Evolutionary conservation across 1,139 yeast genomes (phyloP), one percentile per base, ranked within the genome.

Genomic region (Lodderomyces margitis): DNA sequence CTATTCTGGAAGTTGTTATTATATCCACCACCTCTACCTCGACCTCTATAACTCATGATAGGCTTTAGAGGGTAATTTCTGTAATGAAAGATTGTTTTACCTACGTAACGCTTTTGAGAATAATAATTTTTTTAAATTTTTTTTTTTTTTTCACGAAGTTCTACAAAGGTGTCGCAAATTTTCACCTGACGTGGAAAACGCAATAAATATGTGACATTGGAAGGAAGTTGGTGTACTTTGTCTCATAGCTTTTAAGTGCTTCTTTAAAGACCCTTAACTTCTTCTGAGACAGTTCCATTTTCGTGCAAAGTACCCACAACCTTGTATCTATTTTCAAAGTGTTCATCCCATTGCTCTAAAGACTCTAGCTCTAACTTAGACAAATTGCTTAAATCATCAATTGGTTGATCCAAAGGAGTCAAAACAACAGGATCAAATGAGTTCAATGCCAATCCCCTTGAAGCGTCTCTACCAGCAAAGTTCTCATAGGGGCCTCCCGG

Each of bases 391-490:
- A 92, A 70, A 11, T 65, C 64, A 57, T 92, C 98, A 50, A 92
- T 76, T 10, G 95, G 94, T 48, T 80, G 68, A 46, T 78, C 82
- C 58, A 83, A 67, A 11, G 78, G 72, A 36, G 76, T 80, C 35
- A 85, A 69, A 43, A 74, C 68, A 2, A 64, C 75, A 28, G 72
- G 59, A 40, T 92, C 98, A 65, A 92, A 92, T 25, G 96, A 86
- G 62, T 91, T 92, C 56, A 79, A 72, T 1, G 98, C 97, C 48
- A 92, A 75, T 0, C 98, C 98, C 50, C 98, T 71, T 2, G 95
- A 85, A 2, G 98, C 98, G 64, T 92, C 98, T 52, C 88, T 84
- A 3, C 98, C 98, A 1, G 98, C 98, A 70, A 92, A 92, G 58
- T 88, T 89, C 44, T 86, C 83, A 62, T 92, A 92, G 0, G 98